phyloP scores from a whole-genome alignment of 2,329 filamentous ascomycete species.

The Plenodomus lindquistii region DNA sequence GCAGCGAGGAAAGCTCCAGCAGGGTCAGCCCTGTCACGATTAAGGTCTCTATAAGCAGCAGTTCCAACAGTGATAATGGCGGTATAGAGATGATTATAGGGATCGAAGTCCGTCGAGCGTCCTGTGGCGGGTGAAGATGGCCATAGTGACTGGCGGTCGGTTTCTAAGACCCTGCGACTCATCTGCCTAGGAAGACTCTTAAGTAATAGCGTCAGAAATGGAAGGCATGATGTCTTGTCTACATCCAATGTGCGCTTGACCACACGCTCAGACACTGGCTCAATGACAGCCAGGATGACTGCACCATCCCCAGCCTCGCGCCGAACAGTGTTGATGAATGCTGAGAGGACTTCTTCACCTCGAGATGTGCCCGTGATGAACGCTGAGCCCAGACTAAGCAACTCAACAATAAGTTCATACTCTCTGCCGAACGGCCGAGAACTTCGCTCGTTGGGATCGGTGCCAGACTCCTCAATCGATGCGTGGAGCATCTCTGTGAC shows the following conservation, averaged over 20 bases:
- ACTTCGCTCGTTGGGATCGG: constrained; percentile 26
- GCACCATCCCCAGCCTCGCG: constrained; percentile 68
- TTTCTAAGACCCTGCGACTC: constrained; percentile 58
- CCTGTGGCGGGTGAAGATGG: constrained; percentile 51
- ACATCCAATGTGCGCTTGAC: constrained; percentile 21
- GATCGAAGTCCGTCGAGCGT: constrained; percentile 53
- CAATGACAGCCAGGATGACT: constrained; percentile 68
- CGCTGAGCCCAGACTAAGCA: constrained; percentile 66
- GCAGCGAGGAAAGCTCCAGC: constrained; percentile 58
- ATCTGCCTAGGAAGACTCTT: constrained; percentile 46
- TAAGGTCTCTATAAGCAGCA: constrained; percentile 57
- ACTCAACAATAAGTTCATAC: constrained; percentile 69
- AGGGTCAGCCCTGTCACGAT: constrained; percentile 43
- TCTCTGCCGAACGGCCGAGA: constrained; percentile 62
- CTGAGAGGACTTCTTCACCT: constrained; percentile 56
- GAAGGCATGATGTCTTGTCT: constrained; percentile 20
- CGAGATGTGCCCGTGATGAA: constrained; percentile 20
- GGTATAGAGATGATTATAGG: constrained; percentile 69
- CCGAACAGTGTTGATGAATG: constrained; percentile 60
- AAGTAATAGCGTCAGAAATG: constrained; percentile 43
- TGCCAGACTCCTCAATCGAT: constrained; percentile 27
- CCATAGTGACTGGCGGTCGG: constrained; percentile 69
- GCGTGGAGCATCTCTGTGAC: constrained; percentile 23
- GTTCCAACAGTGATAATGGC: constrained; percentile 60
- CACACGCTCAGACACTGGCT: constrained; percentile 64